Base-by-base conservation (phyloP, 164 flowering plant genomes). In the Stephania cephalantha region DNA sequence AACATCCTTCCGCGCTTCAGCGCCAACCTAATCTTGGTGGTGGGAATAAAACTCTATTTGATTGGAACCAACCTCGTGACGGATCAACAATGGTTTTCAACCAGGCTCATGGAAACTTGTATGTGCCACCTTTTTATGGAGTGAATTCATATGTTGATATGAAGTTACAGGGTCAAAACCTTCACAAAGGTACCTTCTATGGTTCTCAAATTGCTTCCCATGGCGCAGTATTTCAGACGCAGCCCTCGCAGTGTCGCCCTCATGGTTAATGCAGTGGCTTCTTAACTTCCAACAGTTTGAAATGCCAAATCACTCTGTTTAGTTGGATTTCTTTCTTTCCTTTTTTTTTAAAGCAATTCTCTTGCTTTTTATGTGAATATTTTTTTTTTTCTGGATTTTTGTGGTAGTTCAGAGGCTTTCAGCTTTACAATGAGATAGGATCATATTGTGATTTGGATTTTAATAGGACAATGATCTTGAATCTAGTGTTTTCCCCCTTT, bases 161-260 rank as follows among this genome's bases (percentile, higher is more conserved):
- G 61, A 83, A 81, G 78, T 58, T 82, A 46, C 83, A 82, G 69
- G 85, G 83, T 55, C 89, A 85, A 52, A 78, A 75, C 76, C 73
- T 81, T 46, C 84, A 78, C 13, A 66, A 76, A 65, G 82, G 80
- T 15, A 77, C 61, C 61, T 69, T 78, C 75, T 76, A 78, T 72
- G 88, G 82, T 78, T 77, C 84, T 74, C 87, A 84, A 46, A 61
- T 85, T 72, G 88, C 84, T 72, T 61, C 77, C n/a, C 80, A 82
- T 64, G 53, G 55, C 72, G 4, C 81, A 20, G 31, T 76, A 46
- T 81, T 79, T 75, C 86, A 81, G 77, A 79, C 84, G 86, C 84
- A 83, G 63, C 71, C 81, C 9, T 76, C 80, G 78, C 84, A 76
- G 6, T 69, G 70, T 44, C 45, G 52, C 74, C 79, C 75, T 55